Evolutionary conservation across 2,329 filamentous ascomycete genomes (phyloP), one percentile per base, ranked within the genome.

Genomic region (Fusarium dimerum): DNA sequence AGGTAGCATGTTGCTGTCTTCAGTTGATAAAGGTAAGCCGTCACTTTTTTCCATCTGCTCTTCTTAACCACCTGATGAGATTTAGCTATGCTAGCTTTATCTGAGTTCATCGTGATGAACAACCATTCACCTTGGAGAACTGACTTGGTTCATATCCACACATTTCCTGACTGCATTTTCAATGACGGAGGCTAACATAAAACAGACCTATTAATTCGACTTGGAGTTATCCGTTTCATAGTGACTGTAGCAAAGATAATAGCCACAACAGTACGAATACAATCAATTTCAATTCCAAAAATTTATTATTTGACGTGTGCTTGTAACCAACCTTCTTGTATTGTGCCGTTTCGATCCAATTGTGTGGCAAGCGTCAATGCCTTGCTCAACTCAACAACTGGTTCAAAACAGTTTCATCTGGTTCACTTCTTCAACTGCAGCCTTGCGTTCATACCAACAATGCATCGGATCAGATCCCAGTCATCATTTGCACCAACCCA

Each of bases 381-480:
- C 15, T 29, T 32, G 7, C n/a, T n/a, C 29, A 16, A 38, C n/a
- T n/a, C 29, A 16, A 38, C 34, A 20, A 7, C 17, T 13, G 43
- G n/a, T 30, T 10, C 16, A n/a, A n/a, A 5, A 9, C 10, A 36
- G 11, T 26, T 30, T 16, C 13, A 26, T 20, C 61, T 73, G 4
- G 20, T 26, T 26, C 20, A 76, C 50, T 70, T 64, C 63, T 74
- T 77, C 48, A 80, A 63, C 65, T 84, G 78, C 55, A 87, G 65
- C 56, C 78, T 87, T 20, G 88, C 83, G 69, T 99, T 99, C 90
- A 96, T 92, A 7, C 90, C 92, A 7, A 97, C 87, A 63, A 97
- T 87, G 71, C 90, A 89, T 58, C 87, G 83, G 36, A 95, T 84
- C 49, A 97, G 73, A 74, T 97, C 92, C 93, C 93, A 99, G 72